These are phyloP conservation scores for Rhytidhysteron rufulum DNA, from an alignment of 2,329 filamentous ascomycete genomes.

Conservation along the genomic window DNA sequence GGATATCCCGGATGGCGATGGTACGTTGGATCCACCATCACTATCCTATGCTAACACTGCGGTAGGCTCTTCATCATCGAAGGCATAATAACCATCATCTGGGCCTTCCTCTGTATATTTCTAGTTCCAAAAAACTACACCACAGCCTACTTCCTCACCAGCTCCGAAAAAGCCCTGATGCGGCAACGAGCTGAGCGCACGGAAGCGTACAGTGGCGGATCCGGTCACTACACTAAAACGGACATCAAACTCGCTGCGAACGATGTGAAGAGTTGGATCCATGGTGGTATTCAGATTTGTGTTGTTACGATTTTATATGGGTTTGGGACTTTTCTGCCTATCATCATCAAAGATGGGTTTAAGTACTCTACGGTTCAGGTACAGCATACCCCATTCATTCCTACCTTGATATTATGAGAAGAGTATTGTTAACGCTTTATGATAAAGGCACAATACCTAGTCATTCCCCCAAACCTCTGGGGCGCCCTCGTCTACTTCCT, in stretches of 20 bases:
- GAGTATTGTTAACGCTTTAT: background rate
- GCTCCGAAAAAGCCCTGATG: slow-evolving; percentile 26
- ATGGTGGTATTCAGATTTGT: slow-evolving; percentile 36
- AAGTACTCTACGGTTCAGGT: slow-evolving; percentile 38
- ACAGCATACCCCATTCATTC: slow-evolving; percentile 22
- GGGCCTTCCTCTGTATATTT: slow-evolving; percentile 25
- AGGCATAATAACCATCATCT: slow-evolving; percentile 26
- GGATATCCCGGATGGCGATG: slow-evolving; percentile 25
- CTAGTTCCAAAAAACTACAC: slow-evolving; percentile 29
- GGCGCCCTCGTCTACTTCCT: slow-evolving; percentile 37
- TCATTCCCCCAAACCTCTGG: slow-evolving; percentile 42
- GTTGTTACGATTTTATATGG: slow-evolving; percentile 40
- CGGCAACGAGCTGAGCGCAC: slow-evolving; percentile 22
- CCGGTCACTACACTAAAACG: slow-evolving; percentile 22
- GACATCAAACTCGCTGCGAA: slow-evolving; percentile 30
- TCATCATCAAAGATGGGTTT: slow-evolving; percentile 41
- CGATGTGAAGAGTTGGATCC: slow-evolving; percentile 29
- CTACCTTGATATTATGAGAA: background rate
- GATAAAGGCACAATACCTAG: slow-evolving; percentile 35
- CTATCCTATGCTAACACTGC: background rate
- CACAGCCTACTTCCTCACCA: slow-evolving; percentile 30
- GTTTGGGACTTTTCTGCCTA: slow-evolving; percentile 41
- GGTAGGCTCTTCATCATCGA: slow-evolving; percentile 28
- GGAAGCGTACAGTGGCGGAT: slow-evolving; percentile 27
- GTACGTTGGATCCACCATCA: slow-evolving; percentile 8